Evolutionary conservation across 2,329 filamentous ascomycete species (phyloP), one percentile per base, ranked within the genome.

Genomic region (Arachnomyces sp.): DNA sequence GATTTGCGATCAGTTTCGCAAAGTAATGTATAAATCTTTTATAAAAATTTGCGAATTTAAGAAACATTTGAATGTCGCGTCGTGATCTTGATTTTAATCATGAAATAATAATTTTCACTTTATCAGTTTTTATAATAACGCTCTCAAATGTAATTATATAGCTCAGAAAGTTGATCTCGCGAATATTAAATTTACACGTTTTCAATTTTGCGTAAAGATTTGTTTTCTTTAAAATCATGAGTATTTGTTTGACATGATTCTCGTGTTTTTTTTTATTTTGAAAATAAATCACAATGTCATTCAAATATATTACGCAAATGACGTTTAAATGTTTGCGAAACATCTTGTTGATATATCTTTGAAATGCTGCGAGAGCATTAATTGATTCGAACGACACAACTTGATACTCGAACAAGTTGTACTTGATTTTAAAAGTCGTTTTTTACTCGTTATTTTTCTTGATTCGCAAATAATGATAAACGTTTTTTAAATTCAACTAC

Each of bases 21-120:
- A 52, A 59, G 3, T 45, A 28, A 5, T 46, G 16, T 12, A 62
- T 54, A 36, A 61, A 61, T 5, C 44, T 28, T 4, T 53, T 40
- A 43, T 63, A 62, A 40, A 57, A 63, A 31, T 63, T 61, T 3
- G 39, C 44, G 31, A 63, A 59, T 7, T 56, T 52, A n/a, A 63
- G 13, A 40, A 47, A 2, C 54, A 38, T 6, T 12, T 49, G 20
- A 5, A 25, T 25, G 20, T 25, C 9, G 9, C 20, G 20, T 25
- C 9, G 5, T 5, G 5, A 25, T 5, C 3, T 43, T 5, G 48
- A 55, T 12, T 5, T 30, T 32, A 37, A 4, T 56, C 47, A 63
- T 3, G 54, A 25, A 4, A 20, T 30, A 16, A 55, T 48, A 3
- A 33, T 36, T 20, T 46, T 25, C 9, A 53, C 33, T 30, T 51